Percentiles rank a stretch among this genome's conserved stretches.
phyloP scores from a whole-genome alignment of 1,284 basidiomycete genomes.

The Grifola frondosa region DNA sequence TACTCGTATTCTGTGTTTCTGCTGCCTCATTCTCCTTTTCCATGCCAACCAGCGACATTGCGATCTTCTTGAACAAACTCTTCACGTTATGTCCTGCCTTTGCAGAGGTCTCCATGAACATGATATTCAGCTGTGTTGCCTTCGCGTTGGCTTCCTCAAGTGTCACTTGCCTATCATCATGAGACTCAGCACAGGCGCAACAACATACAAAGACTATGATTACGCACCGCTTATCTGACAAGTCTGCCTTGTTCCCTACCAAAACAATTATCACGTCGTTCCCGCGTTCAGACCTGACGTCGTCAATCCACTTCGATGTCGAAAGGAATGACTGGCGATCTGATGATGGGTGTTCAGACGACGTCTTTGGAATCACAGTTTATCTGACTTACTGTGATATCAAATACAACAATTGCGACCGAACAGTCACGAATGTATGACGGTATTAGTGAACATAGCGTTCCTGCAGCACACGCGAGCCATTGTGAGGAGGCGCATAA shows the following conservation, averaged over 20 bases:
- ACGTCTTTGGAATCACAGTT: too few relatives aligned
- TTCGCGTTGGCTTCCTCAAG: slow-evolving; percentile 95
- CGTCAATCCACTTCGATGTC: slow-evolving; percentile 99
- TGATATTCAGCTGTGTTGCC: slow-evolving; percentile 90
- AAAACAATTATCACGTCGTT: slow-evolving; percentile 98
- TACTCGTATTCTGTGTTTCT: slow-evolving; percentile 73
- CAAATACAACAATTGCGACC: slow-evolving; percentile 97
- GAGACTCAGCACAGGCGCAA: not conserved
- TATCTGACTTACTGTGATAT: slow-evolving; percentile 95
- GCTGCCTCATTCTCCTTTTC: slow-evolving; percentile 73
- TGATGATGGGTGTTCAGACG: too few relatives aligned
- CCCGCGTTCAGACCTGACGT: slow-evolving; percentile 96
- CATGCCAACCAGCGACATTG: slow-evolving; percentile 96
- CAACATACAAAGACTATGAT: slow-evolving; percentile 1
- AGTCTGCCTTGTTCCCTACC: slow-evolving; percentile 98
- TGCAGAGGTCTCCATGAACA: slow-evolving; percentile 99
- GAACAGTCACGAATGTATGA: slow-evolving; percentile 99
- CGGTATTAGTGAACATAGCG: slow-evolving; percentile 97
- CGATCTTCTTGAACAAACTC: slow-evolving; percentile 98
- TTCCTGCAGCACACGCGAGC: slow-evolving; percentile 57
- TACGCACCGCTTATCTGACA: slow-evolving; percentile 87
- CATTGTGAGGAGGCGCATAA: not conserved
- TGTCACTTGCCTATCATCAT: slow-evolving; percentile 84
- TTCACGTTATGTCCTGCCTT: slow-evolving; percentile 99
- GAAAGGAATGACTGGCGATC: slow-evolving; percentile 97